Evolutionary conservation across 2,329 filamentous ascomycete species (phyloP), one percentile per base, ranked within the genome.

Genomic region (Paraphaeosphaeria sporulosa): DNA sequence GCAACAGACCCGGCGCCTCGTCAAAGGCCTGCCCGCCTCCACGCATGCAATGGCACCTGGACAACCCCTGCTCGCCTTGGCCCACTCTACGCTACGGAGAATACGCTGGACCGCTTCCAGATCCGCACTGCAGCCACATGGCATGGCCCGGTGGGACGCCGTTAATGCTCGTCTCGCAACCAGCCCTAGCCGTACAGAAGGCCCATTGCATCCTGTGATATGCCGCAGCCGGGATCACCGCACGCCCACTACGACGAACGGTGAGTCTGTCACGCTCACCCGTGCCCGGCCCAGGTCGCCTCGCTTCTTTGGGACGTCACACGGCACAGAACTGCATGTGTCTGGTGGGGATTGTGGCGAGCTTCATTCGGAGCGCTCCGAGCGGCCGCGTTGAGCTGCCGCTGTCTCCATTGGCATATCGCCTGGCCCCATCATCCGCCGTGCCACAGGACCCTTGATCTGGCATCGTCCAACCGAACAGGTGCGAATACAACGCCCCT

Each of bases 21-120:
- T 60, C 53, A 49, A 52, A 52, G 46, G 53, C 58, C 53, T 56
- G 58, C 49, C 40, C 40, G 47, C 52, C 60, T 50, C 36, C 55
- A 49, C 61, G 40, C 60, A 50, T 58, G 51, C 60, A 53, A 32
- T 59, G 51, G 46, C 62, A 60, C 54, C 46, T 60, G 49, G 57
- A 17, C 51, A 15, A 60, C 56, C 66, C 66, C 62, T 66, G 64
- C 49, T 57, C 64, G 42, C 53, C 66, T 66, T 68, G 66, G 66
- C 66, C 61, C 64, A 44, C 42, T 32, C 30, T 44, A 23, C 65
- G 63, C 65, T 65, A 60, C 62, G 62, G 64, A 63, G 60, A 60
- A 65, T 59, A 63, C 57, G 57, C 36, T 60, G 57, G 49, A 61
- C 59, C 56, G 58, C 60, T 46, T 60, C 64, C 57, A 65, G 55